Percentiles rank a stretch among this genome's conserved stretches.
phyloP scores from a whole-genome alignment of 1,139 yeast genomes.

The Neolecta irregularis region DNA sequence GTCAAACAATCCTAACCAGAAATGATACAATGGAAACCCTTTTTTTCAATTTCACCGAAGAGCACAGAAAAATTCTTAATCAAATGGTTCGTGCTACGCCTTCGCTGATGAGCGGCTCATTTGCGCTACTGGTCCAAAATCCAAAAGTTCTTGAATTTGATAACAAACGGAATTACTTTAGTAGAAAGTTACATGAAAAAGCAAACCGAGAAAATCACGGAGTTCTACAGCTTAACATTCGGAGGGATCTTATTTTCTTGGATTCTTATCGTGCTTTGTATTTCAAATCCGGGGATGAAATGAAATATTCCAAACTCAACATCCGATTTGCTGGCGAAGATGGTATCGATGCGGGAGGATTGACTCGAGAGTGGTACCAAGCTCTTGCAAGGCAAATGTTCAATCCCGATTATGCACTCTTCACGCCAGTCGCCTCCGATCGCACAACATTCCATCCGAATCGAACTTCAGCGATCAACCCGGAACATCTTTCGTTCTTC shows the following conservation, averaged over 20 bases:
- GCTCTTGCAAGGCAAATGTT: slow-evolving; percentile 89
- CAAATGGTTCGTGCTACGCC: slow-evolving; percentile 88
- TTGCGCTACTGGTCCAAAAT: slow-evolving; percentile 74
- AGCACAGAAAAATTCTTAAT: slow-evolving; percentile 75
- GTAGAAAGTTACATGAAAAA: slow-evolving; percentile 45
- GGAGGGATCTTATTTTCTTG: slow-evolving; percentile 81
- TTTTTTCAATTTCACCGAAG: slow-evolving; percentile 78
- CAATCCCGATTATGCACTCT: slow-evolving; percentile 88
- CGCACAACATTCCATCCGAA: slow-evolving; percentile 93
- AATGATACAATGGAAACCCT: slow-evolving; percentile 61
- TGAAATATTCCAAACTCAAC: slow-evolving; percentile 58
- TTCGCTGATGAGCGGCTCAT: slow-evolving; percentile 91
- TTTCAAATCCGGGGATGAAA: slow-evolving; percentile 63
- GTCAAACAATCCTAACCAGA: slow-evolving; percentile 1
- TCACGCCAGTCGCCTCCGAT: slow-evolving; percentile 83
- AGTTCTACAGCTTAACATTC: slow-evolving; percentile 50
- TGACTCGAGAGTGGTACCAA: slow-evolving; percentile 95
- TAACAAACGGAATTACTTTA: slow-evolving; percentile 77
- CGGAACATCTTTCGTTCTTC: slow-evolving; percentile 72
- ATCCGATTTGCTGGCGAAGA: slow-evolving; percentile 81
- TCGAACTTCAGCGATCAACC: slow-evolving; percentile 80
- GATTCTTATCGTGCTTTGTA: slow-evolving; percentile 79
- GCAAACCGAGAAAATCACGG: slow-evolving; percentile 21
- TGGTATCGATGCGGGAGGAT: slow-evolving; percentile 98
- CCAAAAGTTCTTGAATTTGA: slow-evolving; percentile 89